These are phyloP conservation scores for Colletotrichum zoysiae DNA, from an alignment of 2,329 filamentous ascomycete genomes.

Conservation along the genomic window DNA sequence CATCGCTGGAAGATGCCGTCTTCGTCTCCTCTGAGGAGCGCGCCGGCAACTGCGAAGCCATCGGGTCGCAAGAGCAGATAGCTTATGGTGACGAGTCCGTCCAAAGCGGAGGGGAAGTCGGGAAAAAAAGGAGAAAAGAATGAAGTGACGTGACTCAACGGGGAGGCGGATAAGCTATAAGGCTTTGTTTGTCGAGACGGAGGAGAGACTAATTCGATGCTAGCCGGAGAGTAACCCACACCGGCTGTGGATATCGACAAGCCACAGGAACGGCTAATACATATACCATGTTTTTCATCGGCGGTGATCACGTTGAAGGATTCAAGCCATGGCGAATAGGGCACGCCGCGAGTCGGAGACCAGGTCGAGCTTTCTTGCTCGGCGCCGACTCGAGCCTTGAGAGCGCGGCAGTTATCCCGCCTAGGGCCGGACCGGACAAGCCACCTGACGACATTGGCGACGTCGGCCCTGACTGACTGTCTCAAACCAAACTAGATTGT, in stretches of 20 bases:
- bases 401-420: no score
- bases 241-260: neutral
- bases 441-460: neutral
- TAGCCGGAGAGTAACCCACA: neutral
- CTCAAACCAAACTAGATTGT: neutral
- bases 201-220: no score
- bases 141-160: neutral
- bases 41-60: neutral
- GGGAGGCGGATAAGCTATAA: neutral
- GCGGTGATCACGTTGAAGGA: no score
- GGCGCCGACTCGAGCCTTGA: no score
- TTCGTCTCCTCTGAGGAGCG: neutral
- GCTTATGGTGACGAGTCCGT: neutral
- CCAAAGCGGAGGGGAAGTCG: no score
- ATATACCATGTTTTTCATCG: neutral
- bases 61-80: neutral
- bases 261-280: neutral
- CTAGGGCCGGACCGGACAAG: constrained; percentile 2
- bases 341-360: neutral
- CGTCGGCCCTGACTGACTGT: neutral
- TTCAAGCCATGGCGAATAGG: neutral
- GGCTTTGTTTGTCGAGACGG: neutral
- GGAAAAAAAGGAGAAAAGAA: neutral
- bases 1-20: neutral
- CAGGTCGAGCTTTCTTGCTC: neutral